These are phyloP conservation scores for Bipolaris bicolor DNA, from an alignment of 2,329 filamentous ascomycete genomes.

Conservation along the genomic window DNA sequence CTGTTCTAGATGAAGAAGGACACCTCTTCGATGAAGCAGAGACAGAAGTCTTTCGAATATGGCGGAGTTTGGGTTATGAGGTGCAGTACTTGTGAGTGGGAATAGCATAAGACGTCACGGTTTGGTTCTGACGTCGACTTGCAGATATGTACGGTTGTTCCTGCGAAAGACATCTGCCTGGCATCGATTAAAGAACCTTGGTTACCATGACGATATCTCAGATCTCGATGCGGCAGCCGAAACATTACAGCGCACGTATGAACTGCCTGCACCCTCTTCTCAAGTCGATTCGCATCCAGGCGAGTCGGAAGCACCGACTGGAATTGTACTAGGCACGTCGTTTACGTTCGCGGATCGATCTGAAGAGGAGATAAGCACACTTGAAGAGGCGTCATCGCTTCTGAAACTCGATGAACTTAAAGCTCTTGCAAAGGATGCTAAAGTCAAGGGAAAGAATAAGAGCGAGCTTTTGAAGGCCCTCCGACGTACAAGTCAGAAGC, in stretches of 20 bases:
- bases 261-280: slow-evolving; percentile 59
- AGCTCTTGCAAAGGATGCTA: slow-evolving; percentile 80
- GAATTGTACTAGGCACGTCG: slow-evolving; percentile 56
- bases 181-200: slow-evolving; percentile 80
- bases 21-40: slow-evolving; percentile 87
- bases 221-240: slow-evolving; percentile 71
- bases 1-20: slow-evolving; percentile 84
- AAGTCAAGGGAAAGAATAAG: slow-evolving; percentile 87
- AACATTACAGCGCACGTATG: slow-evolving; percentile 64
- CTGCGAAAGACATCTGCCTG: slow-evolving; percentile 88
- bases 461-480: slow-evolving; percentile 77
- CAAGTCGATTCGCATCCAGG: slow-evolving; percentile 52
- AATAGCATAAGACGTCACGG: background rate
- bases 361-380: slow-evolving; percentile 71
- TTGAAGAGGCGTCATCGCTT: slow-evolving; percentile 84
- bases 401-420: slow-evolving; percentile 90
- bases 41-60: slow-evolving; percentile 74
- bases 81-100: slow-evolving; percentile 80
- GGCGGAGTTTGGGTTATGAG: slow-evolving; percentile 78
- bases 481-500: slow-evolving; percentile 73
- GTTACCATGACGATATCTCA: slow-evolving; percentile 82
- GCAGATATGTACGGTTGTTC: slow-evolving; percentile 88
- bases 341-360: slow-evolving; percentile 86
- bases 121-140: background rate
- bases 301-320: slow-evolving; percentile 57